Percentiles rank a stretch among this genome's conserved stretches.
Evolutionary conservation across 495 filamentous ascomycete genomes (phyloP).

Genomic region (Xeromyces bisporus): DNA sequence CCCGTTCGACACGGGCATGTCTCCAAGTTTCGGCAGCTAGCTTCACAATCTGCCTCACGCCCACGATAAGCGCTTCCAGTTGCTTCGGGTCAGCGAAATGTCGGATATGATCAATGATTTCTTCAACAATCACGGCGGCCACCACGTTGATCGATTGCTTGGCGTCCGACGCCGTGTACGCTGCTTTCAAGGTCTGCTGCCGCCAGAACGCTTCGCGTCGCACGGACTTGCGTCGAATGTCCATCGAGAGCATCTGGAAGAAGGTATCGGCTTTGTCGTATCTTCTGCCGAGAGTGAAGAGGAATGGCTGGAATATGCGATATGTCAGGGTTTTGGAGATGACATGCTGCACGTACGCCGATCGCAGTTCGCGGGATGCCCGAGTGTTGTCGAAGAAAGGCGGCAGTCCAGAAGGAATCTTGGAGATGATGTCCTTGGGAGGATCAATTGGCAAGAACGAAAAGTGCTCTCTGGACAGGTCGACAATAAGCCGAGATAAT

Average conservation of each 20-base stretch:
- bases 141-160: constrained; percentile 45
- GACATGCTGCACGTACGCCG: constrained; percentile 42
- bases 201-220: constrained; percentile 47
- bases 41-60: constrained; percentile 42
- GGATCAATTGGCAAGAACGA: constrained; percentile 39
- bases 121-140: constrained; percentile 42
- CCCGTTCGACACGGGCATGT: constrained; percentile 43
- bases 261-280: constrained; percentile 47
- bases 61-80: constrained; percentile 33
- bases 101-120: constrained; percentile 40
- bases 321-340: constrained; percentile 42
- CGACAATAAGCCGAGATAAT: constrained; percentile 39
- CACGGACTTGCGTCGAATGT: constrained; percentile 43
- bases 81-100: constrained; percentile 40
- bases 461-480: constrained; percentile 41
- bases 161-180: constrained; percentile 43
- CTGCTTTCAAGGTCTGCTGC: constrained; percentile 46
- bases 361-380: constrained; percentile 38
- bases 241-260: constrained; percentile 44
- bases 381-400: constrained; percentile 36
- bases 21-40: constrained; percentile 48
- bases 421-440: constrained; percentile 33
- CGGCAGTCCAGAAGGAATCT: constrained; percentile 37
- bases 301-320: constrained; percentile 48
- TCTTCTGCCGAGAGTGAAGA: constrained; percentile 43